Evolutionary conservation across 371 early-diverging fungal genomes (phyloP).

Genomic region (Chytridiales sp.): DNA sequence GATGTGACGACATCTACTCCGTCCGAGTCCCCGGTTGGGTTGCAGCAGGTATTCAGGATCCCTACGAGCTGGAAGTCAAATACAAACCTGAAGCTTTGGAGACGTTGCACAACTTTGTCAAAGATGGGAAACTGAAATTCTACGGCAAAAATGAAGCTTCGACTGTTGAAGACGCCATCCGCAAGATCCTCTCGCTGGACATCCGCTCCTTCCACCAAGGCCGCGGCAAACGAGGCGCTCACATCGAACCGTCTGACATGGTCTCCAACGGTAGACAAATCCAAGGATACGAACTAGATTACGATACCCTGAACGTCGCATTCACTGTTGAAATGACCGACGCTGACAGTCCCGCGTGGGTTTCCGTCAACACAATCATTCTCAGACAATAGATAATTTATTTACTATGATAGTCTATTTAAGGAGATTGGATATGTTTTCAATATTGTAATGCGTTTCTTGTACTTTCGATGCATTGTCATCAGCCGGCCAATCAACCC

Average conservation of each 20-base stretch:
- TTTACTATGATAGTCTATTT: no score
- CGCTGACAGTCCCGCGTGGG: conserved; percentile 10
- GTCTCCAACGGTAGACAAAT: conserved; percentile 16
- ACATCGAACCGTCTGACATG: background rate
- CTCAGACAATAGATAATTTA: background rate
- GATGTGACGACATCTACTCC: background rate
- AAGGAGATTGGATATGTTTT: no score
- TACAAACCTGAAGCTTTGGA: background rate
- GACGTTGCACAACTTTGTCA: conserved; percentile 7
- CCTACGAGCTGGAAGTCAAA: conserved; percentile 28
- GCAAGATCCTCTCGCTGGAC: conserved; percentile 28
- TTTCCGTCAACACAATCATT: conserved; percentile 10
- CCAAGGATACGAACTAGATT: conserved; percentile 33
- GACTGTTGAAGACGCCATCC: conserved; percentile 13
- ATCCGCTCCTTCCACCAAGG: conserved; percentile 37
- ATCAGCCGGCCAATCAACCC: no score
- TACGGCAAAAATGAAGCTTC: conserved; percentile 20
- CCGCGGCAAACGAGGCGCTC: conserved; percentile 14
- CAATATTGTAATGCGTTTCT: no score
- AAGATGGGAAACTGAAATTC: conserved; percentile 16
- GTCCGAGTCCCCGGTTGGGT: conserved; percentile 34
- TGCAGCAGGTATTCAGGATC: conserved; percentile 23
- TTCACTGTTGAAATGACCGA: conserved; percentile 27
- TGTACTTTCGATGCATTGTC: no score
- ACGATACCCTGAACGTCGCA: conserved; percentile 24